Evolutionary conservation across 1,284 basidiomycete genomes (phyloP).

Genomic region (Thecaphora thlaspeos): DNA sequence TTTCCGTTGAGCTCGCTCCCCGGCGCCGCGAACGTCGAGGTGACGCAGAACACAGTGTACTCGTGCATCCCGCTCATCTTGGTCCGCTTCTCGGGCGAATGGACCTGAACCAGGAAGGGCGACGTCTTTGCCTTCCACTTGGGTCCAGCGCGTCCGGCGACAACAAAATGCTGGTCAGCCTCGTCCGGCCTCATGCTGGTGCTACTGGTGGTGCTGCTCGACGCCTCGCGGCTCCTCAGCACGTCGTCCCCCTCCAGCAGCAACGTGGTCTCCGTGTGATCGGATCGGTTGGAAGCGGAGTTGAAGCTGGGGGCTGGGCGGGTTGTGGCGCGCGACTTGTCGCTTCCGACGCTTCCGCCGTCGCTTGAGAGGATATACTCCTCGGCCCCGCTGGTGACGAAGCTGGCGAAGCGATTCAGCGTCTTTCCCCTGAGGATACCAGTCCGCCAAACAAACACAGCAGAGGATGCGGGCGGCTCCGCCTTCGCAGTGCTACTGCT

Average conservation of each 20-base stretch:
- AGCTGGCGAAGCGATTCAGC: constrained; percentile 76
- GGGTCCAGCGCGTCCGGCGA: constrained; percentile 65
- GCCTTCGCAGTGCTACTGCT: neutral
- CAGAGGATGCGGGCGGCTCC: neutral
- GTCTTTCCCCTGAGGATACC: constrained; percentile 70
- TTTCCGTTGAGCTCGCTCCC: neutral
- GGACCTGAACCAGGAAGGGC: constrained; percentile 71
- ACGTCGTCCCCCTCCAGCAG: too few species aligned
- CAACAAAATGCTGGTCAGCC: constrained; percentile 65
- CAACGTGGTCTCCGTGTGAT: neutral
- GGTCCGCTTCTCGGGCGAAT: constrained; percentile 73
- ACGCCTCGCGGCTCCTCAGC: neutral
- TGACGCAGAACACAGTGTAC: constrained; percentile 74
- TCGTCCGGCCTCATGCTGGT: neutral
- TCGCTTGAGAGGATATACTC: constrained; percentile 59
- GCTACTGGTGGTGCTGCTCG: neutral
- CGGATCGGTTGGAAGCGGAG: neutral
- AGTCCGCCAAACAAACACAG: constrained; percentile 12
- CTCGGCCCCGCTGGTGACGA: constrained; percentile 80
- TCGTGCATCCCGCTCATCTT: constrained; percentile 65
- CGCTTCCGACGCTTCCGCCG: constrained; percentile 20
- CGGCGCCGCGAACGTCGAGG: constrained; percentile 66
- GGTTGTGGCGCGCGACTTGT: constrained; percentile 12
- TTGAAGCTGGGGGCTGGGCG: constrained; percentile 3
- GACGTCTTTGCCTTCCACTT: constrained; percentile 72